Evolutionary conservation across 1,284 basidiomycete genomes (phyloP).

Genomic region (Ganoderma multipileum): DNA sequence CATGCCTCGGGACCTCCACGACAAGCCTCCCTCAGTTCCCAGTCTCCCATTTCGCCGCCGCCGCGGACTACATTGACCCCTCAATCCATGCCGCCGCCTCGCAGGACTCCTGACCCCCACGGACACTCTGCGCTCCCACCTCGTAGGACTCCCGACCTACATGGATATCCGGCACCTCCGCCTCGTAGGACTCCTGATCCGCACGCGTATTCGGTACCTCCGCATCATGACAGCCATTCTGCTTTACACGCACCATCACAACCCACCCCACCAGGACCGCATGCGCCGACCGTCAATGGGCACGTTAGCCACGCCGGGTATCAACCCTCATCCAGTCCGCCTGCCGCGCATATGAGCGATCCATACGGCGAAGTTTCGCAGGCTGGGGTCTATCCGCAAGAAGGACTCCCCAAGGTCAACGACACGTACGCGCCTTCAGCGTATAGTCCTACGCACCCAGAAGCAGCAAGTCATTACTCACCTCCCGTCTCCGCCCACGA

Average conservation of each 20-base stretch:
- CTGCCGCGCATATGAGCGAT: constrained; percentile 3
- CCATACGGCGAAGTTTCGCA: background rate
- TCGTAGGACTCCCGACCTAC: constrained; percentile 10
- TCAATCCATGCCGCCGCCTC: constrained; percentile 26
- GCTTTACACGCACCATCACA: constrained; percentile 7
- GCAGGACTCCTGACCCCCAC: constrained; percentile 9
- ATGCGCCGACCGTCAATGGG: constrained; percentile 19
- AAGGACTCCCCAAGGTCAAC: constrained; percentile 12
- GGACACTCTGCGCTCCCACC: constrained; percentile 16
- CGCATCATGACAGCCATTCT: constrained; percentile 17
- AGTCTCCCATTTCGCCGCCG: constrained; percentile 39
- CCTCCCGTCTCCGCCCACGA: constrained; percentile 3
- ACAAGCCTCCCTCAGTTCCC: constrained; percentile 18
- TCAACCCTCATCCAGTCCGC: constrained; percentile 11
- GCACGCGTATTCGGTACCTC: constrained; percentile 10
- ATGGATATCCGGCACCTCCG: constrained; percentile 13
- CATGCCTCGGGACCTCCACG: constrained; percentile 42
- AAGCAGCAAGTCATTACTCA: constrained; percentile 2
- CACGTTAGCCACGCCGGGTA: constrained; percentile 3
- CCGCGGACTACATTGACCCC: constrained; percentile 39
- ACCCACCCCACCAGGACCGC: constrained; percentile 2
- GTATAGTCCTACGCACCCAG: constrained; percentile 8
- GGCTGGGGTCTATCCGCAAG: constrained; percentile 1
- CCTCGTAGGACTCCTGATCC: constrained; percentile 11
- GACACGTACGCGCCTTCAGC: constrained; percentile 16